Evolutionary conservation across 1,284 basidiomycete genomes (phyloP), one percentile per base, ranked within the genome.

Genomic region (Apiotrichum mycotoxinovorans): DNA sequence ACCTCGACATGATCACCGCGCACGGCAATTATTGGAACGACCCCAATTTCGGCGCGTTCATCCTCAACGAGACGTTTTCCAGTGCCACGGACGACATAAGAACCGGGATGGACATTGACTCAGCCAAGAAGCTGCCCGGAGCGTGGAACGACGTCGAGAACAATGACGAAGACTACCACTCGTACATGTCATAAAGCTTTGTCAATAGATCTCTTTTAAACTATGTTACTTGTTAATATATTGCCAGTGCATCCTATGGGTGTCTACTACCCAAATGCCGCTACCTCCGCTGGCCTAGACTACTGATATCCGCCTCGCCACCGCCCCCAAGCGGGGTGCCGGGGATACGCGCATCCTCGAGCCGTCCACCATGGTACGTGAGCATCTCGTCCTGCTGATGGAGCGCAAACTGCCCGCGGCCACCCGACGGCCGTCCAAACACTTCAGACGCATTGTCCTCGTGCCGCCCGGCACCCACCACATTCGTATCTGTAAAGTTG

Each of bases 351-450:
- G 74, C 74, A 60, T 76, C 74, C 54, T 72, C 71, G 37, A 76
- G 54, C 47, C 59, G 64, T 3, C 76, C 76, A 26, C 74, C 73
- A 56, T 73, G 67, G 44, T 68, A 76, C 7, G 77, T 79, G 45
- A 70, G 43, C 70, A 79, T 77, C 57, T 79, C 77, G 42, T 77
- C 77, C 46, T 64, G 66, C 40, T 67, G 67, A 58, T 72, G 67
- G 30, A 77, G 51, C 3, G 63, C 61, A 44, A 72, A 74, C 37
- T 42, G 33, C 33, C 52, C 49, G 34, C 56, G 50, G 18, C 20
- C 27, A 20, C 46, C 46, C 11, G 33, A 22, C 10, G 53, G 52
- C 4, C 56, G 47, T 2, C 59, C 59, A 52, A 61, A 61, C 17
- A 67, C 54, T n/a, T 56, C 48, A 2, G 58, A 61, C 15, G 65